Evolutionary conservation across 495 filamentous ascomycete species (phyloP), one percentile per base, ranked within the genome.

Genomic region (Halenospora varia): DNA sequence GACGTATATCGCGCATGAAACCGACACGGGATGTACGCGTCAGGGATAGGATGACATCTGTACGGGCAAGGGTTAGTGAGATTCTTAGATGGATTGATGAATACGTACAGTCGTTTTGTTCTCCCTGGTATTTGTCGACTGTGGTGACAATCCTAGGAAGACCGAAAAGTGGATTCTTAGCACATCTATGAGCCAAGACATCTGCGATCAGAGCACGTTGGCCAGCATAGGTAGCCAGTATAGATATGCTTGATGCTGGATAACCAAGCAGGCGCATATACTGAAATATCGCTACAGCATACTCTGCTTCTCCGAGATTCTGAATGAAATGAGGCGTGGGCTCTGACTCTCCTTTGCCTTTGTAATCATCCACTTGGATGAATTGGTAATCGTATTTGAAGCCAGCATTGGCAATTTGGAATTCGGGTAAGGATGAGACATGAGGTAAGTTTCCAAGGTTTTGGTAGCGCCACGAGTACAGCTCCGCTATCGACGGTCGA

Each of bases 241-340:
- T 96, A 25, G 84, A 88, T 70, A 97, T 96, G 67, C 87, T 92
- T 39, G 83, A 80, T 1, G 90, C 88, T n/a, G 95, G 92, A 70
- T 99, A 99, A 10, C 92, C 94, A 6, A 99, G 83, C 48, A 99
- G 77, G 23, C 94, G 88, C 95, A 99, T 97, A 66, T 97, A 99
- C 74, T 95, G 90, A 72, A 86, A 99, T 48, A 97, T 78, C 23
- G 95, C 95, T 41, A 97, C 94, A 9, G 90, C 88, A 65, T 97
- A 97, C 73, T 99, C 94, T 0, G 94, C 94, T 69, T 99, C 94
- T 24, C 95, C 94, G 22, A 97, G 73, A 64, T 99, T 99, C 71
- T 97, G 95, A 54, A 97, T 88, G 69, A 96, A 97, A 71, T 99
- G 93, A 40, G 92, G 91, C n/a, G 84, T 88, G 2, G 94, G 94